A percentile compares a stretch with the other conserved stretches of the same genome.
phyloP scores from a whole-genome alignment of 2,329 filamentous ascomycete species.

The Camillea tinctor region DNA sequence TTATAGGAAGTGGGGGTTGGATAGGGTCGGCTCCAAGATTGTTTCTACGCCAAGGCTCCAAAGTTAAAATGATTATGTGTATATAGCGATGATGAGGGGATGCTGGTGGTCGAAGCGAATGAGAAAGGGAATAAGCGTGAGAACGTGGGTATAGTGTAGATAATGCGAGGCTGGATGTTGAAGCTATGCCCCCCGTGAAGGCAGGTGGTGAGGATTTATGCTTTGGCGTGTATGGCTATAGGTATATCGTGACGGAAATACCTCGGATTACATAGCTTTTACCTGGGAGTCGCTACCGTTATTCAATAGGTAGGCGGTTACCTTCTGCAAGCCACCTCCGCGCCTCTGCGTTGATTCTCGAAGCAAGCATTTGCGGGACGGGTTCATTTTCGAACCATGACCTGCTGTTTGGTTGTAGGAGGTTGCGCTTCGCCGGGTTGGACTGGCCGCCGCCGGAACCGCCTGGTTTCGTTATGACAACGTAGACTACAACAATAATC shows the following conservation, averaged over 20 bases:
- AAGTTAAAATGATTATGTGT: conserved; percentile 18
- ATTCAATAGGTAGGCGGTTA: conserved; percentile 9
- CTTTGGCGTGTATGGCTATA: neutral
- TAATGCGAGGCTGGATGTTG: neutral
- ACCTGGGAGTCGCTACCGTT: neutral
- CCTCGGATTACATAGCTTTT: neutral
- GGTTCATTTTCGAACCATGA: conserved; percentile 18
- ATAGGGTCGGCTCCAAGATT: conserved; percentile 4
- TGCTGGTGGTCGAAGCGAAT: conserved; percentile 22
- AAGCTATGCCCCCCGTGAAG: neutral
- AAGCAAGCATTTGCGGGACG: conserved; percentile 19
- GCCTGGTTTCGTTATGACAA: conserved; percentile 15
- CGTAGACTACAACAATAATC: conserved; percentile 42
- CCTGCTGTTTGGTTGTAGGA: conserved; percentile 19
- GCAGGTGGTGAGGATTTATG: neutral
- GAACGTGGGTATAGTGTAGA: neutral
- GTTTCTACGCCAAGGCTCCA: conserved; percentile 15
- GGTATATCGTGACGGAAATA: neutral
- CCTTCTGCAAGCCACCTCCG: conserved; percentile 14
- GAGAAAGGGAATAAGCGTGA: conserved; percentile 22
- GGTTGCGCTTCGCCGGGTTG: conserved; percentile 18
- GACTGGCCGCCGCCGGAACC: conserved; percentile 1
- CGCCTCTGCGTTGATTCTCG: conserved; percentile 22
- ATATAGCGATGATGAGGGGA: conserved; percentile 16
- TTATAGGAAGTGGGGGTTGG: neutral